Evolutionary conservation across 345 rosid species (phyloP).

Genomic region (Melaleuca alternifolia): DNA sequence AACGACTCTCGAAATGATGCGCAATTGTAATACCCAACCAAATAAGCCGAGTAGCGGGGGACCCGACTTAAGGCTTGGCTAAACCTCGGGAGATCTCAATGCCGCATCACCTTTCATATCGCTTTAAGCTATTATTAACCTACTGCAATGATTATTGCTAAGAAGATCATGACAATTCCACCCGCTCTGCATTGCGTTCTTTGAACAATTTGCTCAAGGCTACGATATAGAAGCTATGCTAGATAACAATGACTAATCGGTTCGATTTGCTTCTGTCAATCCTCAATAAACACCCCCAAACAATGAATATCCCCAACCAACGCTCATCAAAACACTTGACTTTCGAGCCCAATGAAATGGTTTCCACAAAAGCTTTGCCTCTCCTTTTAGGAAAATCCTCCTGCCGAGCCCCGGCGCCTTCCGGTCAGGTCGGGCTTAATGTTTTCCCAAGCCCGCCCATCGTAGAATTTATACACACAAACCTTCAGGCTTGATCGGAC

Average conservation of each 20-base stretch:
- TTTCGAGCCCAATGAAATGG: not conserved
- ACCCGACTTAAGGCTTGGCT: not conserved
- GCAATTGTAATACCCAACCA: not conserved
- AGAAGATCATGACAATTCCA: no score
- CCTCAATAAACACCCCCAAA: not conserved
- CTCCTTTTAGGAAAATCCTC: not conserved
- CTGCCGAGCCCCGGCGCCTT: not conserved
- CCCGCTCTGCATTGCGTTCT: no score
- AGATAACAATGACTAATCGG: not conserved
- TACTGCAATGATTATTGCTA: not conserved
- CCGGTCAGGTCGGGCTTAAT: not conserved
- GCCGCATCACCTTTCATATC: not conserved
- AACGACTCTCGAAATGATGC: not conserved
- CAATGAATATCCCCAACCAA: not conserved
- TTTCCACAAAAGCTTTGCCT: not conserved
- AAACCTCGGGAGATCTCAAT: not conserved
- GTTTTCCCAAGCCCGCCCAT: not conserved
- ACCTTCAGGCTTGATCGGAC: not conserved
- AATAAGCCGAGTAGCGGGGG: no score
- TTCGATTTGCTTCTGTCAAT: not conserved
- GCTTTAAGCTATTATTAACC: not conserved
- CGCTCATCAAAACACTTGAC: not conserved
- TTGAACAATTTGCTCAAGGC: not conserved
- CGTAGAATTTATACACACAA: not conserved
- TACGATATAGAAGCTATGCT: not conserved